phyloP scores from a whole-genome alignment of 305 asterid genomes.

The Fraxinus velutina region DNA sequence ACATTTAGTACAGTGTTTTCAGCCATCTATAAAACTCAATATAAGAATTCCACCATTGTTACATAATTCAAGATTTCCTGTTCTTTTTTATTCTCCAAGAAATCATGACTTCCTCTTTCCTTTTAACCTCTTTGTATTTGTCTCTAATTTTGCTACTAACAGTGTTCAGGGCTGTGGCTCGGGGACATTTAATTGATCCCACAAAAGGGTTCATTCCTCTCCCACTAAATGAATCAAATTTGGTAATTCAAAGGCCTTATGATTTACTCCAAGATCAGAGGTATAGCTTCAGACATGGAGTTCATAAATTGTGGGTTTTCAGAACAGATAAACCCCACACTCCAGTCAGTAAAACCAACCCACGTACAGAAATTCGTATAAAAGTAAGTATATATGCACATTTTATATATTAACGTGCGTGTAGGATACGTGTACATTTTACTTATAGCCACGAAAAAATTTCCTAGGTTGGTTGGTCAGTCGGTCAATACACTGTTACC shows the following conservation, averaged over 20 bases:
- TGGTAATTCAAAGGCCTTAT: conserved; percentile 28
- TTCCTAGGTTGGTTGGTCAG: background rate
- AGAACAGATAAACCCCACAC: conserved; percentile 31
- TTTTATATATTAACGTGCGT: background rate
- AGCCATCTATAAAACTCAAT: background rate
- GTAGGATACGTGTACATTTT: background rate
- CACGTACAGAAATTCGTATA: conserved; percentile 29
- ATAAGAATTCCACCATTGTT: background rate
- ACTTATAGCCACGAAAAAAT: background rate
- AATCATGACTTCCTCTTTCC: background rate
- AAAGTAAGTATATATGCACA: conserved; percentile 1
- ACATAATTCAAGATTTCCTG: background rate
- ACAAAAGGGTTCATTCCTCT: conserved; percentile 25
- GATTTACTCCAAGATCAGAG: conserved; percentile 22
- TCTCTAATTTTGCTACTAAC: background rate
- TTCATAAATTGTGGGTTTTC: conserved; percentile 29
- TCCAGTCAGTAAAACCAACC: conserved; percentile 24
- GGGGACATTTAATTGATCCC: conserved; percentile 20
- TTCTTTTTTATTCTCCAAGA: background rate
- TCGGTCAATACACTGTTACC: background rate
- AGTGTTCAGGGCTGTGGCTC: conserved; percentile 2
- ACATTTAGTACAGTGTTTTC: background rate
- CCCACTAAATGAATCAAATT: conserved; percentile 20
- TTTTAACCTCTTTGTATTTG: background rate
- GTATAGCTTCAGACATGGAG: conserved; percentile 30